These are phyloP conservation scores for Chaetomium cochliodes DNA, from an alignment of 495 filamentous ascomycete genomes.

Conservation along the genomic window DNA sequence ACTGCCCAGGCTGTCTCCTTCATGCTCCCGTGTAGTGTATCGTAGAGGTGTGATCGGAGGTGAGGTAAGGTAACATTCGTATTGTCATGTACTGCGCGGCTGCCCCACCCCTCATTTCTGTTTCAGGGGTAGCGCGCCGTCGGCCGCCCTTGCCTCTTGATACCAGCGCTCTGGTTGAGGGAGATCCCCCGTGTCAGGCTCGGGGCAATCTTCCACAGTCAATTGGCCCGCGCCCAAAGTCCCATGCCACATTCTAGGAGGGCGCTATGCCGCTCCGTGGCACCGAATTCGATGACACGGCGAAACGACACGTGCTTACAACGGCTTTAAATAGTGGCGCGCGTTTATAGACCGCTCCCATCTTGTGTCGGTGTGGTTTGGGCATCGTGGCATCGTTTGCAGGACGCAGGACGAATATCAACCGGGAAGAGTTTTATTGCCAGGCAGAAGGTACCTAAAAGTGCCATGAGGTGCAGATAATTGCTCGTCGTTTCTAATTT, in stretches of 20 bases:
- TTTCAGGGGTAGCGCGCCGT: slow-evolving; percentile 11
- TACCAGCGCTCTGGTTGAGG: slow-evolving; percentile 17
- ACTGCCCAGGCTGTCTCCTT: too few species aligned
- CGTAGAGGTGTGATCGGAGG: too few species aligned
- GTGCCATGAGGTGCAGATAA: background rate
- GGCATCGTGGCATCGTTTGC: background rate
- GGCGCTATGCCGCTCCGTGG: background rate
- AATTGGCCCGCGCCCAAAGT: background rate
- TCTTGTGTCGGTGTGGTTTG: background rate
- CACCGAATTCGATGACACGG: background rate
- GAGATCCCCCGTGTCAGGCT: slow-evolving; percentile 12
- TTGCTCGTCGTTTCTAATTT: slow-evolving; percentile 1
- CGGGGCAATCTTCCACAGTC: background rate
- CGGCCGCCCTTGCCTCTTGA: background rate
- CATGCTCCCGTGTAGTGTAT: too few species aligned
- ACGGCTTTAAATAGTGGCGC: slow-evolving; percentile 3
- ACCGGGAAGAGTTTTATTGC: background rate
- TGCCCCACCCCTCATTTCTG: background rate
- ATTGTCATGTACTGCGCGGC: background rate
- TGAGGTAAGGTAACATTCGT: background rate
- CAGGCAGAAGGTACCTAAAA: background rate
- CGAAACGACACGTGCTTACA: slow-evolving; percentile 8
- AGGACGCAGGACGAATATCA: background rate
- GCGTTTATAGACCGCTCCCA: background rate
- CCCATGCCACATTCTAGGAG: background rate